Base-by-base conservation (phyloP, 2,329 filamentous ascomycete genomes). In the Pseudocercospora fuligena region DNA sequence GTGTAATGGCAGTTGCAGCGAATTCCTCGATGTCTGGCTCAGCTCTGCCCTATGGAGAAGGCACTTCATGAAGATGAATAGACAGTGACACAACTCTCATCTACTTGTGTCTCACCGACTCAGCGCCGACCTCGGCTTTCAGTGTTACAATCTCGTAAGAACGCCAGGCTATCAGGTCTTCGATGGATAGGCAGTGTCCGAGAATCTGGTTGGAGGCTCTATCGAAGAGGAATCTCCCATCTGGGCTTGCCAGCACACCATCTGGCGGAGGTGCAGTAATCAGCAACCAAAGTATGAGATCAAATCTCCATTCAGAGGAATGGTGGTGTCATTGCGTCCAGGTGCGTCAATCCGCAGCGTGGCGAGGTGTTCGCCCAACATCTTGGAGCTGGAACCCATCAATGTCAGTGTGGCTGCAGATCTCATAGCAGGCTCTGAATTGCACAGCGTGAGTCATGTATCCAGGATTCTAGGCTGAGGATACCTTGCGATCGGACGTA, bases 201-300 rank as follows among this genome's bases (percentile, higher is more conserved):
- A 46, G 40, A 46, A 33, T 33, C 16, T n/a, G 43, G 43, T 19
- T 19, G 43, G n/a, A 47, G 43, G 43, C n/a, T 47, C 16, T 47
- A 16, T 23, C n/a, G 23, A 16, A 25, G 49, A 53, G 19, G 49
- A 23, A 14, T 21, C 11, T 51, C 11, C 40, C n/a, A 23, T 19
- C 54, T 40, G n/a, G 29, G 54, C 54, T 16, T 59, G 56, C 56
- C 56, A 59, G 29, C 56, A 59, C 56, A 59, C 29, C 56, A 43
- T 25, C 3, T 23, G 14, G 31, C n/a, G 14, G 56, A 59, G 16
- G 21, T 23, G 49, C 23, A 23, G 49, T 53, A 3, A 53, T 27
- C 49, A 9, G 23, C 19, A 14, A 23, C 5, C 19, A 27, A 14
- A 14, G 49, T 29, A 11, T 25, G 14, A 53, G 12, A 25, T 14